Base-by-base conservation (phyloP, 2,329 filamentous ascomycete genomes). In the Mycosphaerella sp. region DNA sequence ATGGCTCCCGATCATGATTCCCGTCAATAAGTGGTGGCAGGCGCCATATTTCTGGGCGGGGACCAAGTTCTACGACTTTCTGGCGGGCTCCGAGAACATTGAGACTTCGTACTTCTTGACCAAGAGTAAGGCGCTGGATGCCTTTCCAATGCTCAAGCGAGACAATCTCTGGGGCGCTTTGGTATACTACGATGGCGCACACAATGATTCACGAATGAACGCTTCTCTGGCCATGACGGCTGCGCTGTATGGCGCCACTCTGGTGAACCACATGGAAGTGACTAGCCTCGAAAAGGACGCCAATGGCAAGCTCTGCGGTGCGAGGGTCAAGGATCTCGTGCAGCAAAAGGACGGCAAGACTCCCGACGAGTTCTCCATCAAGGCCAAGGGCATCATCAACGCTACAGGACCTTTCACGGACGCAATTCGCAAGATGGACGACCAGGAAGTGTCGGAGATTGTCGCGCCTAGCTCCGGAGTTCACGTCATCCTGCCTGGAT, bases 161-260 rank as follows among this genome's bases (percentile, higher is more conserved):
- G 84, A 87, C 41, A 83, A 86, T 60, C 76, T 95, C 11, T 80
- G 90, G 43, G 89, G 89, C 57, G 88, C 89, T 54, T 74, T 95
- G 65, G 89, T 95, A 23, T 95, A 95, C 76, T 95, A 95, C 69
- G 89, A 95, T 73, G 89, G 89, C 63, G 88, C 87, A 31, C 89
- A 95, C 73, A 95, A 95, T 67, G 89, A 95, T 71, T 93, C 89
- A 17, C 82, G 89, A 47, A 95, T 95, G 89, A 95, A 95, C 67
- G 86, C 93, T 29, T 91, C 87, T 7, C 78, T 95, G 54, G 89
- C 87, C 17, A 88, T 92, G 82, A 95, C 89, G 14, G 88, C 89
- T 53, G 87, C 89, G n/a, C 75, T 95, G 42, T 95, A 93, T 68
- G 89, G 89, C 32, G 82, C 84, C 52, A 95, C 87, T 3, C 81